Evolutionary conservation across 2,329 filamentous ascomycete genomes (phyloP), one percentile per base, ranked within the genome.

Genomic region (Ceratocystis cubensis): DNA sequence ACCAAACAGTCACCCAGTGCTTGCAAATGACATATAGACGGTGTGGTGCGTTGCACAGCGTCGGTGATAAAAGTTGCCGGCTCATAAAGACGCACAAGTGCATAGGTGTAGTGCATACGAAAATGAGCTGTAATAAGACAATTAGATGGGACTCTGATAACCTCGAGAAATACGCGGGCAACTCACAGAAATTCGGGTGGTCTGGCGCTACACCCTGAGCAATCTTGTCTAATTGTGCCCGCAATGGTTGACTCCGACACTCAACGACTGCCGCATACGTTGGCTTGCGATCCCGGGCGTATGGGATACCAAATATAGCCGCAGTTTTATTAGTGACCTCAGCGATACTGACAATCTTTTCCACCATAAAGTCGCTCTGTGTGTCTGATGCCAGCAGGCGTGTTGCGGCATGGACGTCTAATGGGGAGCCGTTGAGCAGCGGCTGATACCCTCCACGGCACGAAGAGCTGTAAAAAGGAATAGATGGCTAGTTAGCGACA

Each of bases 41-140:
- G 70, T 5, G 73, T 70, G 20, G 70, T 68, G 44, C 72, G 71
- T n/a, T 71, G 69, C 20, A 70, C 69, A 10, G 71, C 69, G 20
- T 71, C 69, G 62, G 69, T 71, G n/a, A 73, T 69, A 20, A 73
- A 69, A 4, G 75, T 76, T 6, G 76, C 76, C 0, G 77, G 76
- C 41, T 78, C 72, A 69, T 78, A 76, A 15, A 77, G 69, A 6
- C 75, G 73, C 30, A 76, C 74, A 2, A 76, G 69, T 13, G 76
- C 71, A 48, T 75, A 75, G n/a, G 74, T 72, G 64, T 75, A 72
- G 53, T 74, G 72, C 17, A 75, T 70, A 56, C 71, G 71, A 65
- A 76, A 74, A 37, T 67, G 66, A 44, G 63, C 63, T 65, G 30
- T 17, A 45, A 10, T 2, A 15, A 41, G 7, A 20, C 46, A 15